These are phyloP conservation scores for Phallus indusiatus DNA, from an alignment of 768 basidiomycete species.

Conservation along the genomic window DNA sequence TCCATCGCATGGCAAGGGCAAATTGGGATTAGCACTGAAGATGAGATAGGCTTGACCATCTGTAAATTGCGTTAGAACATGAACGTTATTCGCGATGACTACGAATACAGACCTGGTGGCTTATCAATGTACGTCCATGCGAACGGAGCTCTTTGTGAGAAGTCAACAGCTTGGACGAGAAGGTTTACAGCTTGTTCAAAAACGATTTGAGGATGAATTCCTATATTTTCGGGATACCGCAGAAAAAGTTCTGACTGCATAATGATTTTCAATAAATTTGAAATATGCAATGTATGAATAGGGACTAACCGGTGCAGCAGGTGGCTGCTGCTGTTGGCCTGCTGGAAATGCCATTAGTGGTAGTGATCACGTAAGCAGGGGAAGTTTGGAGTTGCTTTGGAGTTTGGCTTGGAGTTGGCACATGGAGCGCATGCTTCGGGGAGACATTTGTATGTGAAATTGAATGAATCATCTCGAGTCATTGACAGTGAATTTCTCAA, in stretches of 20 bases:
- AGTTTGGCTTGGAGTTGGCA: too few species aligned
- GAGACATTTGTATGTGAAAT: too few species aligned
- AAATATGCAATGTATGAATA: not conserved
- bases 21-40: conserved; percentile 38
- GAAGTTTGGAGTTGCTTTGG: too few species aligned
- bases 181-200: conserved; percentile 51
- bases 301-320: not conserved
- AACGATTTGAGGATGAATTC: conserved; percentile 42
- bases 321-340: not conserved
- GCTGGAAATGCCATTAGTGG: not conserved
- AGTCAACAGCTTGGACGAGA: conserved; percentile 47
- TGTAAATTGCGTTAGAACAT: conserved; percentile 17
- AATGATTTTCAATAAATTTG: not conserved
- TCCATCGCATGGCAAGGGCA: conserved; percentile 65
- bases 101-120: conserved; percentile 45
- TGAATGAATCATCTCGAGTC: too few species aligned
- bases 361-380: too few species aligned
- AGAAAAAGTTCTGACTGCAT: conserved; percentile 41
- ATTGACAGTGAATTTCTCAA: too few species aligned
- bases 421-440: too few species aligned
- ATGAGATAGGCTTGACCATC: conserved; percentile 63
- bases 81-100: not conserved
- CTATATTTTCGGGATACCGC: conserved; percentile 59
- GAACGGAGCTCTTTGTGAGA: conserved; percentile 55
- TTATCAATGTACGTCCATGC: conserved; percentile 71